Base-by-base conservation (phyloP, 2,329 filamentous ascomycete genomes). In the Phialemoniopsis sp. region DNA sequence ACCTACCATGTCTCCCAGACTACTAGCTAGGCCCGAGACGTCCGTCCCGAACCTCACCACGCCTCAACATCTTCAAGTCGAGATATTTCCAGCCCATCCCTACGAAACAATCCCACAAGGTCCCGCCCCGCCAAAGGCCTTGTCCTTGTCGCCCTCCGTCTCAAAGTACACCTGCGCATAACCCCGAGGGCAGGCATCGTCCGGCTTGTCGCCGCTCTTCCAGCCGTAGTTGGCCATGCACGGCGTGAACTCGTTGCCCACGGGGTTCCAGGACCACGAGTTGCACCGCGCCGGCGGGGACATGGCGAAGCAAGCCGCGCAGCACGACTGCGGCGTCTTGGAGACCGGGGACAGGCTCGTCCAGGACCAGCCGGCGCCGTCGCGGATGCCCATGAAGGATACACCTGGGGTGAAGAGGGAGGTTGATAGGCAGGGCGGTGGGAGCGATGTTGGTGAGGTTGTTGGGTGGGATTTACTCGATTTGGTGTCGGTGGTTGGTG, bases 171-270 rank as follows among this genome's bases (percentile, higher is more conserved):
- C 35, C 4, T n/a, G 4, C 15, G 42, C 40, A 29, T 34, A 21
- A 21, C 46, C 46, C 12, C 36, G 13, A 2, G 46, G 44, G 13
- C 46, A 46, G 6, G 6, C 6, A 10, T 10, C 21, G 3, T 13
- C 15, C 4, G n/a, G 9, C 6, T 36, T 40, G 15, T 26, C 36
- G 6, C 33, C 38, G 9, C 14, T 6, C 5, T 33, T 10, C 40
- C 44, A 45, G 5, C 42, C 42, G 12, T 42, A 45, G 12, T 46
- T 35, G 19, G 45, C 40, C 10, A 28, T 45, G 28, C 46, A 46
- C 3, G 46, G 46, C 16, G 42, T 44, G 3, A 40, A 42, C 9
- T 40, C 43, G 29, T 41, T 30, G 17, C 46, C 34, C 40, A 42
- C 44, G 1, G 46, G 42, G 8, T 44, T 21, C 21, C 37, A 48